phyloP scores from a whole-genome alignment of 2,329 filamentous ascomycete genomes.

The Penicillium crustosum region DNA sequence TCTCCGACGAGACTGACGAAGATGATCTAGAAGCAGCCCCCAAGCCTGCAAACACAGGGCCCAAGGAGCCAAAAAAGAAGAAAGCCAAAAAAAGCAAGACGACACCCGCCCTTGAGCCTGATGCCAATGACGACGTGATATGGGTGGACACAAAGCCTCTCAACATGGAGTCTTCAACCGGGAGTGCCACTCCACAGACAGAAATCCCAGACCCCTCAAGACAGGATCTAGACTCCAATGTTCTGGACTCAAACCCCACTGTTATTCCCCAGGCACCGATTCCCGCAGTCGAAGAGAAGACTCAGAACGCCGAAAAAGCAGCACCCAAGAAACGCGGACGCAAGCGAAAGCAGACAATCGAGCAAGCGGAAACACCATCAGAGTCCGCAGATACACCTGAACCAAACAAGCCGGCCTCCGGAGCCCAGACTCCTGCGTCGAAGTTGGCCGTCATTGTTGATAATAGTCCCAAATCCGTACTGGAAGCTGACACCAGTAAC shows the following conservation, averaged over 20 bases:
- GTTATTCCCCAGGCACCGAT: not conserved
- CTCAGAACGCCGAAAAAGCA: constrained; percentile 2
- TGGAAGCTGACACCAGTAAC: not conserved
- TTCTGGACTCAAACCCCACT: not conserved
- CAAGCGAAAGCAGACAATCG: constrained; percentile 40
- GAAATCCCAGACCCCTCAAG: not conserved
- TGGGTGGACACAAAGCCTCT: constrained; percentile 39
- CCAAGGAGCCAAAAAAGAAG: constrained; percentile 42
- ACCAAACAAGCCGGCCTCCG: not conserved
- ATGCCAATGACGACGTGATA: constrained; percentile 43
- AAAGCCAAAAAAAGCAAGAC: constrained; percentile 48
- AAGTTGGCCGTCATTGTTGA: not conserved
- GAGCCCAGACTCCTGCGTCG: not conserved
- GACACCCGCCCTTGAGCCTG: constrained; percentile 34
- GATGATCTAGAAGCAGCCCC: constrained; percentile 1
- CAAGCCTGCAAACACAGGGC: constrained; percentile 4
- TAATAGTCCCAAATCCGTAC: not conserved
- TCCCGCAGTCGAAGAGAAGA: not conserved
- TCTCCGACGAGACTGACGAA: constrained; percentile 7
- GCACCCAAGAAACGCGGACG: constrained; percentile 46
- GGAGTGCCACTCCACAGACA: constrained; percentile 10
- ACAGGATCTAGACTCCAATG: not conserved
- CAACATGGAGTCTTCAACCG: not conserved
- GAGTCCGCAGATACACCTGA: not conserved
- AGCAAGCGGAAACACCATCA: constrained; percentile 16